These are phyloP conservation scores for Neonectria magnoliae DNA, from an alignment of 2,329 filamentous ascomycete species.

Conservation along the genomic window DNA sequence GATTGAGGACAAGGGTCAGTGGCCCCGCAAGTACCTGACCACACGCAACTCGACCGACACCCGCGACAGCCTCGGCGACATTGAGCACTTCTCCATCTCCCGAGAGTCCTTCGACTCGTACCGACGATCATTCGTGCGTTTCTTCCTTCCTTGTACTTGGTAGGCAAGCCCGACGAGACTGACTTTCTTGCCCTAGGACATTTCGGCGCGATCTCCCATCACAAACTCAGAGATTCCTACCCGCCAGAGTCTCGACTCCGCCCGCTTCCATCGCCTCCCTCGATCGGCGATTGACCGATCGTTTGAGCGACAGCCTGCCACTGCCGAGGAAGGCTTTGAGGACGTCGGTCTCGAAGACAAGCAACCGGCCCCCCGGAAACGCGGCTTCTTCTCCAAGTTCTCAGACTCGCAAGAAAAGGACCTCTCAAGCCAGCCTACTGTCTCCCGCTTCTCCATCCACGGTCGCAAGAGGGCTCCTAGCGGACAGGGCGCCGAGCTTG, in stretches of 20 bases:
- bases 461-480: constrained; percentile 75
- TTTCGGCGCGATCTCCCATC: constrained; percentile 86
- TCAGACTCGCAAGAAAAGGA: constrained; percentile 64
- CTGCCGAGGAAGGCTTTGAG: constrained; percentile 84
- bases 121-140: constrained; percentile 88
- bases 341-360: constrained; percentile 90
- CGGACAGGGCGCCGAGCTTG: constrained; percentile 76
- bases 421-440: constrained; percentile 50
- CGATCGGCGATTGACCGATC: constrained; percentile 68
- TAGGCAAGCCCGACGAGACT: constrained; percentile 18
- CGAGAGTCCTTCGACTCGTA: constrained; percentile 98
- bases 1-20: constrained; percentile 83
- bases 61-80: constrained; percentile 76
- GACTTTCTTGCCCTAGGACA: constrained; percentile 71
- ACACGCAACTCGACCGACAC: constrained; percentile 66
- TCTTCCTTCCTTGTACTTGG: not conserved
- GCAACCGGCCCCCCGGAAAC: constrained; percentile 58
- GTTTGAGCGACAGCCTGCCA: constrained; percentile 69
- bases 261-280: constrained; percentile 69
- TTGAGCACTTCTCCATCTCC: constrained; percentile 94
- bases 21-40: constrained; percentile 67
- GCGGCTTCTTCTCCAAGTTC: constrained; percentile 80
- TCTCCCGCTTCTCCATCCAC: constrained; percentile 72
- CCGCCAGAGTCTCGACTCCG: constrained; percentile 84
- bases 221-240: constrained; percentile 66